Evolutionary conservation across 345 rosid species (phyloP), one percentile per base, ranked within the genome.

Genomic region (Lepidium africanum): DNA sequence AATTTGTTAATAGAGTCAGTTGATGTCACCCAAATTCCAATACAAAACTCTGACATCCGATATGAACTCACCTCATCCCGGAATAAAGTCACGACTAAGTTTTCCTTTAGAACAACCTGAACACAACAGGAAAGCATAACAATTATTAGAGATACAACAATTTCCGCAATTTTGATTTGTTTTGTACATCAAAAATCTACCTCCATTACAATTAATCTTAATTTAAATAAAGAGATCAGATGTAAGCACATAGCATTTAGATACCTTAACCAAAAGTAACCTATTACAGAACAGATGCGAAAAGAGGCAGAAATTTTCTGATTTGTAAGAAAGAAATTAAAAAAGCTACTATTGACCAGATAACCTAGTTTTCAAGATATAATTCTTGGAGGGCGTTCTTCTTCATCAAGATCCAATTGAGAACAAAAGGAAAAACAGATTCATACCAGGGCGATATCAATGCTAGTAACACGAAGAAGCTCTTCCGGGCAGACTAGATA

Each of bases 401-500:
- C 41, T 67, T 67, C 35, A 37, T 42, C n/a, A 51, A 59, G 55
- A 59, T 66, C 49, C 42, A 66, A 59, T 9, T 25, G 14, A 66
- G 35, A 66, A 59, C 17, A 19, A 67, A 67, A 43, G 33, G 4
- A 57, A 49, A 54, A 38, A 14, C 3, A 61, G 8, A 67, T 43
- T 54, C 54, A 52, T 86, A 94, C 99, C 91, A 91, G 70, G 64
- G 97, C 96, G 65, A 94, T 89, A 81, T 94, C 99, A 64, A 94
- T 89, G 86, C 99, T 91, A 50, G 97, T 94, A 71, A 89, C 99
- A 47, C 91, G 97, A 76, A 91, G 97, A 72, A 94, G 87, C 81
- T 94, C 99, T 71, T 94, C 96, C 25, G 99, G 99, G 71, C 99
- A 94, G 76, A 94, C 99, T 66, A 91, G 97, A 83, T 94, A 91